These are phyloP conservation scores for Penicillium sp. DNA, from an alignment of 2,329 filamentous ascomycete species.

Conservation along the genomic window DNA sequence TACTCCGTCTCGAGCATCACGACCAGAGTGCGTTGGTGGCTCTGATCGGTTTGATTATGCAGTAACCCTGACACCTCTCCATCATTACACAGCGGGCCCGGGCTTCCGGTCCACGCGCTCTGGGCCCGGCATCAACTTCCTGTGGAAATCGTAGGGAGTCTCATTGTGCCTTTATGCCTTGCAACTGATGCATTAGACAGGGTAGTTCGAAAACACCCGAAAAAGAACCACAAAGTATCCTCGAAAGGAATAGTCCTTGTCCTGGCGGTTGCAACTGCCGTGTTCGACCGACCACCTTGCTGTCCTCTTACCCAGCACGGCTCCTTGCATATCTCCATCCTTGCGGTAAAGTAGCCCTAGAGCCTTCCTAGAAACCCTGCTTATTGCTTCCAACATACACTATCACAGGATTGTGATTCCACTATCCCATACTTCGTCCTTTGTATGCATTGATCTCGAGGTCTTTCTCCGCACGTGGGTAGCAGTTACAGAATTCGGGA, in stretches of 20 bases:
- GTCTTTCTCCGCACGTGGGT: background rate
- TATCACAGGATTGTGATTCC: background rate
- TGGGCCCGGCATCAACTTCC: constrained; percentile 13
- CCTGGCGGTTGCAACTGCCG: background rate
- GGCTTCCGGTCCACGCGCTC: constrained; percentile 9
- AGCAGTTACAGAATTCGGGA: background rate
- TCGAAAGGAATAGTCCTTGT: background rate
- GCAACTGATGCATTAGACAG: constrained; percentile 23
- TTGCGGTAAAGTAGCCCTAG: constrained; percentile 14
- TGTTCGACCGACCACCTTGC: constrained; percentile 5
- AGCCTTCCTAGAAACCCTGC: background rate
- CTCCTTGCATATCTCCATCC: constrained; percentile 30
- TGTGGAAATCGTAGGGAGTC: background rate
- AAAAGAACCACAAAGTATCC: background rate
- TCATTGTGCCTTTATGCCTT: background rate
- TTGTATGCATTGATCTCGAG: background rate
- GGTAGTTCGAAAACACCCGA: constrained; percentile 1
- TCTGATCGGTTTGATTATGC: constrained; percentile 6
- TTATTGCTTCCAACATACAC: background rate
- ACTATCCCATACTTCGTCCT: background rate
- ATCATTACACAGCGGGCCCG: constrained; percentile 21
- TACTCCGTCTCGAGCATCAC: constrained; percentile 3
- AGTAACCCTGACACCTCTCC: background rate
- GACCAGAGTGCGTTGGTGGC: constrained; percentile 1
- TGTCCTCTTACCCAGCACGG: constrained; percentile 17